Evolutionary conservation across 2,329 filamentous ascomycete species (phyloP).

Genomic region (Venturiaceae sp.): DNA sequence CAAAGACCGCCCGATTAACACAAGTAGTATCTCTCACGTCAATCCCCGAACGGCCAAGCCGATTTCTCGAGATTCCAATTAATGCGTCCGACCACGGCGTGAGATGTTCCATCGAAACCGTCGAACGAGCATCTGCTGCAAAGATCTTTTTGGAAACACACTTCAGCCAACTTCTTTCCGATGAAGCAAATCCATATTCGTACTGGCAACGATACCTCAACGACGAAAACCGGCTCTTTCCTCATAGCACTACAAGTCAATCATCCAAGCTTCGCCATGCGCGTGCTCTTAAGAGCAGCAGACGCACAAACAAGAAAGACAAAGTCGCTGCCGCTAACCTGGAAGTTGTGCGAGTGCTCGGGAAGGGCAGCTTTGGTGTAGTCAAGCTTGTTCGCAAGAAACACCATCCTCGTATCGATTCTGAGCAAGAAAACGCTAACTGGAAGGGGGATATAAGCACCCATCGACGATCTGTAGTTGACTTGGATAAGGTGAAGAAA

Average conservation of each 20-base stretch:
- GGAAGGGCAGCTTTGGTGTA: constrained; percentile 90
- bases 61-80: background rate
- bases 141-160: constrained; percentile 83
- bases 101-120: constrained; percentile 17
- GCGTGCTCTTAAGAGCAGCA: constrained; percentile 58
- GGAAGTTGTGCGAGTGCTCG: constrained; percentile 70
- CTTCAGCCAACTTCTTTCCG: constrained; percentile 56
- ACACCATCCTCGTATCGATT: constrained; percentile 15
- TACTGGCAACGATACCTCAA: constrained; percentile 55
- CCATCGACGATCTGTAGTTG: background rate
- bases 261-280: constrained; percentile 64
- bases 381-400: constrained; percentile 75
- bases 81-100: background rate
- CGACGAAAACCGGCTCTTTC: constrained; percentile 39
- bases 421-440: constrained; percentile 11
- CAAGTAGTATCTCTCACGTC: background rate
- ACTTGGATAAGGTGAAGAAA: constrained; percentile 7
- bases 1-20: background rate
- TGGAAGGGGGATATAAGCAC: background rate
- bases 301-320: constrained; percentile 38
- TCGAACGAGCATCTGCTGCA: constrained; percentile 68
- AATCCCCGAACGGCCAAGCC: background rate
- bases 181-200: constrained; percentile 45
- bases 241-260: constrained; percentile 47
- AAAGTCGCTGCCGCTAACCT: constrained; percentile 55